Percentiles rank a stretch among this genome's conserved stretches.
Evolutionary conservation across 768 basidiomycete species (phyloP).

Genomic region (Russula earlei): DNA sequence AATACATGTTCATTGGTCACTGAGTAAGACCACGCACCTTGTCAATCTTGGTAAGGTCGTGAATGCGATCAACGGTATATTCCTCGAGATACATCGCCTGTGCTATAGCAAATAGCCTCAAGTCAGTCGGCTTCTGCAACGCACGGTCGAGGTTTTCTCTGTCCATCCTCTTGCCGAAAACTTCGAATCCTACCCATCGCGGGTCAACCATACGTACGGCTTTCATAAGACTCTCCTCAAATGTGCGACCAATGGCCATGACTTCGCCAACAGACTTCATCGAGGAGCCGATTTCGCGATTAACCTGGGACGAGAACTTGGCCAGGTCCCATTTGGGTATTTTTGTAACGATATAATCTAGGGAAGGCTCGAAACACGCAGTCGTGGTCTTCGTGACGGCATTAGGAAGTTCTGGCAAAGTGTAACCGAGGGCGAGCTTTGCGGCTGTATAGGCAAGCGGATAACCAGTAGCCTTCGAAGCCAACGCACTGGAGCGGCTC

Average conservation of each 20-base stretch:
- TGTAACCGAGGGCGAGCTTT: conserved; percentile 95
- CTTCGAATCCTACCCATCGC: conserved; percentile 93
- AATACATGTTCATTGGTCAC: background rate
- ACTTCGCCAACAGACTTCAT: conserved; percentile 99
- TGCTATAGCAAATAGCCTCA: conserved; percentile 93
- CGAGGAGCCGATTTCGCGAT: conserved; percentile 89
- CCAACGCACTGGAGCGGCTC: conserved; percentile 88
- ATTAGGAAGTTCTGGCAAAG: conserved; percentile 95
- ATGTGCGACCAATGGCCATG: conserved; percentile 99
- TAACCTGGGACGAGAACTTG: conserved; percentile 91
- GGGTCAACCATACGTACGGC: conserved; percentile 97
- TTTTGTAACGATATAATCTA: conserved; percentile 99
- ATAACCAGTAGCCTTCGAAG: conserved; percentile 98
- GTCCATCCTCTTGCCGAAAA: conserved; percentile 61
- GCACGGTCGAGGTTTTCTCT: conserved; percentile 71
- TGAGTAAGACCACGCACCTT: conserved; percentile 41
- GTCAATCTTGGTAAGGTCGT: conserved; percentile 96
- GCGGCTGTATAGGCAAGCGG: conserved; percentile 98
- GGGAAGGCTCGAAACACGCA: conserved; percentile 96
- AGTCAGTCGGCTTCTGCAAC: conserved; percentile 81
- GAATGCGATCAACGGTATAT: conserved; percentile 83
- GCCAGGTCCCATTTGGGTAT: conserved; percentile 99
- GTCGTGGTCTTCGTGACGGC: conserved; percentile 99
- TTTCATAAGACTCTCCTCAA: conserved; percentile 97
- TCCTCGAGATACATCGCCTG: conserved; percentile 93